Conservation (phyloP, 345 rosid genomes). For the Clarkia xantiana region DNA sequence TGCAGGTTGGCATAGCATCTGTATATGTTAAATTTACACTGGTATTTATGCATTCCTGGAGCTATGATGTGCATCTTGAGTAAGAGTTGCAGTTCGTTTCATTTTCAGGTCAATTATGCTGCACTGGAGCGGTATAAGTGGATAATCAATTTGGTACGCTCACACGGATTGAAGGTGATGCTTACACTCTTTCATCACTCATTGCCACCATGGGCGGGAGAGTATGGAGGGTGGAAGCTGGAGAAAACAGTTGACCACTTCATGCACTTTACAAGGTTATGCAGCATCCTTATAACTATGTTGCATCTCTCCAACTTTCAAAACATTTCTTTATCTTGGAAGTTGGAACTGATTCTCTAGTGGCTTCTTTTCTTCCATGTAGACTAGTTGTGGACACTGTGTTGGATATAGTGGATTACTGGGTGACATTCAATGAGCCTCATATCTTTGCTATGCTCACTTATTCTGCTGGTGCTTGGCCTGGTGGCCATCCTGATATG, state of each 20-base stretch:
- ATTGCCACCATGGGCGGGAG: conserved; percentile 94
- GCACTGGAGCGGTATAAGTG: conserved; percentile 83
- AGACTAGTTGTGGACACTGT: conserved; percentile 82
- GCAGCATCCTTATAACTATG: background rate
- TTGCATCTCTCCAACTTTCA: background rate
- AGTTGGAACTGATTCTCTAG: background rate
- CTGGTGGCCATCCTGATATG: conserved; percentile 90
- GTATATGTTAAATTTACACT: no score
- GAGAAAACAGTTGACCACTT: conserved; percentile 89
- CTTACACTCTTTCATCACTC: conserved; percentile 91
- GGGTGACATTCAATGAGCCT: conserved; percentile 92
- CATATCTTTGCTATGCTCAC: conserved; percentile 89
- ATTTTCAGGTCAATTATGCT: conserved; percentile 61
- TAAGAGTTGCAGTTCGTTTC: background rate
- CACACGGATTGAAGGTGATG: conserved; percentile 95
- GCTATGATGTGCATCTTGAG: background rate
- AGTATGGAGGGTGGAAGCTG: conserved; percentile 92
- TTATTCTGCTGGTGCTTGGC: conserved; percentile 94
- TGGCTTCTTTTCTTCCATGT: conserved; percentile 13
- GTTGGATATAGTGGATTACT: conserved; percentile 67
- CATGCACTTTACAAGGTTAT: conserved; percentile 69
- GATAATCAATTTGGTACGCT: conserved; percentile 63
- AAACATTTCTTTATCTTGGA: conserved; percentile 1
- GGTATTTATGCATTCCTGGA: background rate
- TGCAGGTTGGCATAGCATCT: no score